Base-by-base conservation (phyloP, 306 rosid species). In the Dicorynia guianensis region DNA sequence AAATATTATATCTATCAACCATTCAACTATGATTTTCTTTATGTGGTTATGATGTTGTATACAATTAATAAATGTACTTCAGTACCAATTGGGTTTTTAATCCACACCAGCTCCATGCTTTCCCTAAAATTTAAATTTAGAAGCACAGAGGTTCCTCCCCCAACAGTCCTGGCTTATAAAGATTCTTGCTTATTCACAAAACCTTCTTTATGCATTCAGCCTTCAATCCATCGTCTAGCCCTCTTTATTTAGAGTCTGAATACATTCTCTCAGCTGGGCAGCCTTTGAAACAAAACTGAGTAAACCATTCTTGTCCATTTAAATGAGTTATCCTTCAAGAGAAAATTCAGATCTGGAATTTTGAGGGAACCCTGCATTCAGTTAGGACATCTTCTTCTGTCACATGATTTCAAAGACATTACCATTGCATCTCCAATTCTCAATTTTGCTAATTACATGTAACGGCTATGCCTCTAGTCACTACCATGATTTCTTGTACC, bases 341-440 rank as follows among this genome's bases (percentile, higher is more conserved):
- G 56, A 69, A 74, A 69, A 69, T 25, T 42, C 19, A 30, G 66
- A 69, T 25, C 62, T 44, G 64, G 64, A 70, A 59, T 61, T 59
- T 58, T 42, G 2, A 4, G 76, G 56, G 13, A 34, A 53, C 74
- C 38, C 46, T 13, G 73, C 80, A 25, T 38, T 42, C 4, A 38
- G 13, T 25, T 39, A 44, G 47, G 65, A 52, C 76, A 53, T 67
- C 72, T 61, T 52, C 63, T 61, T 60, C 47, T 11, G 30, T 67
- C 59, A 34, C 72, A 71, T 55, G 42, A 38, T 71, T 54, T 60
- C 18, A 75, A 67, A 75, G 61, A 20, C 53, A 67, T 12, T 52
- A 67, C 15, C 62, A 69, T 79, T 61, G 47, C 81, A 71, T 38
- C 58, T 63, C 63, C 63, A 59, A 25, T 25, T 25, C 30, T 25